These are phyloP conservation scores for Saitoella complicata DNA, from an alignment of 805 yeast genomes.

Conservation along the genomic window DNA sequence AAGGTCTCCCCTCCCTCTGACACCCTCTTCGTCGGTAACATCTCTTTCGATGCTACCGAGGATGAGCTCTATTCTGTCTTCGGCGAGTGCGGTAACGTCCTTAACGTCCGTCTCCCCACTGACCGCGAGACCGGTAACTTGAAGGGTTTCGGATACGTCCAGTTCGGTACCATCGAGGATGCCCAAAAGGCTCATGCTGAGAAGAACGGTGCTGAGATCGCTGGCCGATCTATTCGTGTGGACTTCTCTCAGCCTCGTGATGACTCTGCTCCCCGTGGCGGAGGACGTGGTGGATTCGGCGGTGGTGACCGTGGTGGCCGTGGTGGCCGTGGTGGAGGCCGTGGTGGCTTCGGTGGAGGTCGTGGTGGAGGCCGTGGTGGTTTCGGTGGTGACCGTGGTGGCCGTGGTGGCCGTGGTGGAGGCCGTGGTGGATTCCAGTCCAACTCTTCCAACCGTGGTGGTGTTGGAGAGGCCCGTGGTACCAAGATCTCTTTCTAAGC, in stretches of 20 bases:
- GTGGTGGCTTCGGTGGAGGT: constrained; percentile 24
- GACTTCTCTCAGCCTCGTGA: constrained; percentile 91
- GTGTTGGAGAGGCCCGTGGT: too few species aligned
- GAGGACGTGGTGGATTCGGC: constrained; percentile 23
- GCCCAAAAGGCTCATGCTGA: constrained; percentile 80
- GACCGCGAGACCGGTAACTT: constrained; percentile 98
- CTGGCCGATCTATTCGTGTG: constrained; percentile 85
- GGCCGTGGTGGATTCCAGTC: constrained; percentile 20
- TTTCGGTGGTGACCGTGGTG: constrained; percentile 18
- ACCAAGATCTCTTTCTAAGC: too few species aligned
- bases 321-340: constrained; percentile 27
- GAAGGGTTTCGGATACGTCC: constrained; percentile 98
- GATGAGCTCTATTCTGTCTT: constrained; percentile 61
- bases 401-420: constrained; percentile 24
- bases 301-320: constrained; percentile 15
- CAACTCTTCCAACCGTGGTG: too few species aligned
- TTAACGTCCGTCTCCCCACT: constrained; percentile 89
- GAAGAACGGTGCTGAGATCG: constrained; percentile 74
- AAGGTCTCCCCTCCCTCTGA: constrained; percentile 83
- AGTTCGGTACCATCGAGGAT: constrained; percentile 70
- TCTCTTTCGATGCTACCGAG: constrained; percentile 78
- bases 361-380: constrained; percentile 21
- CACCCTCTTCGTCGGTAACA: constrained; percentile 89
- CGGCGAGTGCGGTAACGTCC: constrained; percentile 61
- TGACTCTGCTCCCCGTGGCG: constrained; percentile 20